phyloP scores from a whole-genome alignment of 345 rosid species.

The thale cress (Arabidopsis thaliana) region DNA sequence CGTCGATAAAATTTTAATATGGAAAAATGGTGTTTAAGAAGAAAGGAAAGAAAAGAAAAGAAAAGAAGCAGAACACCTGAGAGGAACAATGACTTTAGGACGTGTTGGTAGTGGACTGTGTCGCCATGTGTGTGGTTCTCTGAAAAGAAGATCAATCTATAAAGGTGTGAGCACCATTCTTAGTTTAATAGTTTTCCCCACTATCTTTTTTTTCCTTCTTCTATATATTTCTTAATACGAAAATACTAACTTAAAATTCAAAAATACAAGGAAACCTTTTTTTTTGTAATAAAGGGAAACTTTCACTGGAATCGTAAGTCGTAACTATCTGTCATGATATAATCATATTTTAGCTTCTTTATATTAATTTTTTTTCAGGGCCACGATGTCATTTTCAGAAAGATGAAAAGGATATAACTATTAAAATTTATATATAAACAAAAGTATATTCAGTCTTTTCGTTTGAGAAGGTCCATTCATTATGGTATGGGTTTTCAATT shows the following conservation, averaged over 20 bases:
- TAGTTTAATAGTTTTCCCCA: conserved; percentile 44
- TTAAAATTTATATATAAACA: background rate
- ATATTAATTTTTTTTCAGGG: background rate
- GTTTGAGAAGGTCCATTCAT: conserved; percentile 41
- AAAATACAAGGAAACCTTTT: no score
- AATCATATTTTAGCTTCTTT: conserved; percentile 5
- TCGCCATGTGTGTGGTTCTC: conserved; percentile 41
- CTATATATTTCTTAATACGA: conserved; percentile 3
- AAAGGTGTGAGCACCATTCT: conserved; percentile 32
- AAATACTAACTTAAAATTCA: background rate
- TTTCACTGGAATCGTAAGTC: conserved; percentile 33
- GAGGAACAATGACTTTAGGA: conserved; percentile 46
- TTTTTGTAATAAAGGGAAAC: background rate
- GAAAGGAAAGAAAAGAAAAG: background rate
- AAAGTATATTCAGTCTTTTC: conserved; percentile 42
- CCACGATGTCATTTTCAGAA: conserved; percentile 31
- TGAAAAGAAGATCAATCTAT: conserved; percentile 37
- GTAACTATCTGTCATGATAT: conserved; percentile 35
- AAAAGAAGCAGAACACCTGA: conserved; percentile 43
- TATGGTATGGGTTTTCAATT: conserved; percentile 37
- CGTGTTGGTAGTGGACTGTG: conserved; percentile 33
- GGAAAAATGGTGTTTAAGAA: background rate
- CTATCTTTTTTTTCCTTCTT: conserved; percentile 26
- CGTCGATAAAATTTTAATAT: background rate
- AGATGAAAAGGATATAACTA: conserved; percentile 18